Base-by-base conservation (phyloP, 768 basidiomycete species). In the Tulasnella calospora region DNA sequence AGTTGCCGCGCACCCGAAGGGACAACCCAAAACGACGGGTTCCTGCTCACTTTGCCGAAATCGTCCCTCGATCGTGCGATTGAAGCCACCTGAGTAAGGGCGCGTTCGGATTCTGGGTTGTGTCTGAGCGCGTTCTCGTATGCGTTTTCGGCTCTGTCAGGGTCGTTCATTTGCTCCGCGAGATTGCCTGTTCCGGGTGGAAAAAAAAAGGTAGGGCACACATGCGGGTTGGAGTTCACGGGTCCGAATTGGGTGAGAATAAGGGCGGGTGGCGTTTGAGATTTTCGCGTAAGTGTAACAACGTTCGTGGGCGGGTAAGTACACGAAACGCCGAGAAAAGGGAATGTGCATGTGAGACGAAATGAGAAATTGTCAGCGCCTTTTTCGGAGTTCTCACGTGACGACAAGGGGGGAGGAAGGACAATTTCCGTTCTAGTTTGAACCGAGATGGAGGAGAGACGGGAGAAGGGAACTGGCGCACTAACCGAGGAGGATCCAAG, bases 41-140 rank as follows among this genome's bases (percentile, higher is more conserved):
- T 74, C 79, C 81, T 82, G 83, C 88, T 84, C 83, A 94, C 94
- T 90, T 95, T 96, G 85, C 93, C 91, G 85, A 96, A 98, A 85
- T 99, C 95, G 86, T 99, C 97, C 84, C 94, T 95, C 88, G 95
- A 94, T 87, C 97, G 92, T 85, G 94, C 95, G 84, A 98, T 97
- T 80, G 94, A 93, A 83, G 96, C 97, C 57, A 97, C 94, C 84
- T 96, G 94, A 51, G 94, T 95, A 81, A 99, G 90, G 57, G 95
- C 96, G 82, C 92, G 88, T 81, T 97, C 88, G 82, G 94, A 96
- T 85, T 90, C 89, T 82, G 96, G 92, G 83, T 98, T 99, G 87
- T 98, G 96, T 85, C 95, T 91, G 81, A 99, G 88, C 2, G 96
- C 96, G 83, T 93, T 92, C 85, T 99, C 97, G 86, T 98, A 99